Evolutionary conservation across 2,329 filamentous ascomycete genomes (phyloP), one percentile per base, ranked within the genome.

Genomic region (Venturia oleaginea): DNA sequence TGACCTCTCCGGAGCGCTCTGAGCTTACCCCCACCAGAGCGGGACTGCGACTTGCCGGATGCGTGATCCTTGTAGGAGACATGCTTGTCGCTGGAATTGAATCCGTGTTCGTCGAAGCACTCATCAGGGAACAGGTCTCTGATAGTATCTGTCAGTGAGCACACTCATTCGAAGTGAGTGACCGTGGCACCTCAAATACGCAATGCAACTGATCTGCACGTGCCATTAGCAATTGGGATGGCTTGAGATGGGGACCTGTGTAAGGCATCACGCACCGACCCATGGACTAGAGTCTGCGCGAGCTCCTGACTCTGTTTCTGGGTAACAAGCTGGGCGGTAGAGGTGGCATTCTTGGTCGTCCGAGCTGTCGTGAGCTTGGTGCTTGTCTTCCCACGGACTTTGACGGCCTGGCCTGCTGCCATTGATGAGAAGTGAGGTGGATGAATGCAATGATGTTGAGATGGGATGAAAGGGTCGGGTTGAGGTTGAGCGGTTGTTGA

Each of bases 221-320:
- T 63, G 13, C 63, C 38, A 34, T 65, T 15, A 60, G 61, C 42
- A 7, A 67, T 54, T 34, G 61, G 54, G 30, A 65, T 27, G 30
- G 57, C 32, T 6, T 4, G 48, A 34, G 24, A 22, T 22, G 22
- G 6, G 30, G 32, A 34, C 15, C 19, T 10, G 54, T 42, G 19
- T 46, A 2, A 32, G 30, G 24, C 37, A 30, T 40, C 42, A 74
- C 77, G 72, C 66, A 80, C 76, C 22, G 77, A 76, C 51, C 77
- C 74, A 67, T 80, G 79, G 11, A 82, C 69, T 68, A 80, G 74
- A 4, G 78, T 80, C 69, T 80, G 78, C 17, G 80, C 74, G 48
- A 81, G 69, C 64, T 79, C 78, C 46, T 77, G 71, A 65, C 79
- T 81, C 67, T 81, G 79, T 62, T 75, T 72, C 64, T 78, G 76